Base-by-base conservation (phyloP, 495 filamentous ascomycete species). In the Daldinia childiae region DNA sequence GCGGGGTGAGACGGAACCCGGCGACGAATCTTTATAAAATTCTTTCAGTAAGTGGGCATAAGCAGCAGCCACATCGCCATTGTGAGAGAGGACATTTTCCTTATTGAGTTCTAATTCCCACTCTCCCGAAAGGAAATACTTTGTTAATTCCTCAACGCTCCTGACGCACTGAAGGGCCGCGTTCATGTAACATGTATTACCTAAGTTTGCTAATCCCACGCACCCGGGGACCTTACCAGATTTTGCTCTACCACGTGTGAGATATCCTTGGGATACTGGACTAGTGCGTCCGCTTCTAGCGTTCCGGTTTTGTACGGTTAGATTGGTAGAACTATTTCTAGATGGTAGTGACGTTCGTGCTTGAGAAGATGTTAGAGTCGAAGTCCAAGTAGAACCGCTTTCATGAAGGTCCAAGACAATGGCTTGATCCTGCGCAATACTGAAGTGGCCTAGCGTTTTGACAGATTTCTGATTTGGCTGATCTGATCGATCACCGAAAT, bases 121-220 rank as follows among this genome's bases (percentile, higher is more conserved):
- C 64, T 89, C 83, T 56, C 89, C 86, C 62, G 86, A 89, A 19
- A 98, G 80, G 79, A 98, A 98, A 79, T 97, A 99, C 65, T 90
- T 87, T 6, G 92, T 93, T 73, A 99, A 82, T 79, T 99, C 95
- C 68, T 96, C 92, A 2, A 97, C 92, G 69, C 91, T 94, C 36
- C 94, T 88, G 41, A 99, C 85, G 76, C 95, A 98, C 77, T 99
- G 95, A 57, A 98, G 80, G 21, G 96, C 95, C 15, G 95, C 97
- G 80, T 98, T 98, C 93, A 98, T 97, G 79, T 98, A 99, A 80
- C 95, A 99, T 0, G 95, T 98, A 73, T 99, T 99, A 17, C 95
- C 95, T 27, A 98, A 80, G 74, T 99, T 99, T 60, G 87, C 89
- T 51, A 99, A 81, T 30, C 95, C 95, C 48, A 93, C 91, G 29